Conservation (phyloP, 2,329 filamentous ascomycete genomes). For the Penicillium sp. region DNA sequence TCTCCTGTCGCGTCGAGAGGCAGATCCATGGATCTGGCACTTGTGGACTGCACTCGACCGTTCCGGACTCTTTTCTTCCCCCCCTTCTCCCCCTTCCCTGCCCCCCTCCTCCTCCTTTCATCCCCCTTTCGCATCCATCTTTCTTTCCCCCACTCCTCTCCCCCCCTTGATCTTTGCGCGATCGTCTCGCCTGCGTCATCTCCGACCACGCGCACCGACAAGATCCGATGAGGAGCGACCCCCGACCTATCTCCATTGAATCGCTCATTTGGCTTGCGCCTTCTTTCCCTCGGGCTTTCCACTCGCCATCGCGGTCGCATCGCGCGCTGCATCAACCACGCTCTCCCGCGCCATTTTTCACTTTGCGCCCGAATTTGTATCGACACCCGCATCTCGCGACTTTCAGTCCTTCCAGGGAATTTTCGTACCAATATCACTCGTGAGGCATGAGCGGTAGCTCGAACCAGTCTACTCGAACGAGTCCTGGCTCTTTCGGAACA, state of each 20-base stretch:
- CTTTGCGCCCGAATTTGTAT: neutral
- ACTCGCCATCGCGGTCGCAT: slow-evolving; percentile 14
- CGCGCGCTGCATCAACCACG: slow-evolving; percentile 4
- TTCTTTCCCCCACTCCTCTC: slow-evolving; percentile 6
- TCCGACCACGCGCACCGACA: slow-evolving; percentile 5
- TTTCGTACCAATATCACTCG: slow-evolving; percentile 7
- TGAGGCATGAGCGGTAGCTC: slow-evolving; percentile 41
- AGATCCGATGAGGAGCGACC: slow-evolving; percentile 22
- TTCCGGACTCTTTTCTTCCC: slow-evolving; percentile 21
- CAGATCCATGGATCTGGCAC: slow-evolving; percentile 28
- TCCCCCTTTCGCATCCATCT: slow-evolving; percentile 11
- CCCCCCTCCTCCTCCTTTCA: slow-evolving; percentile 17
- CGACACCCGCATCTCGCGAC: slow-evolving; percentile 14
- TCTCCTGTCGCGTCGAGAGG: slow-evolving; percentile 20
- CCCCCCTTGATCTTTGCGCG: slow-evolving; percentile 5
- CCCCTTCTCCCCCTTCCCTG: slow-evolving; percentile 18
- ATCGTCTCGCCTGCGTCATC: neutral
- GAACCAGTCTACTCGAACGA: slow-evolving; percentile 39
- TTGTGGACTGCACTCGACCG: slow-evolving; percentile 23
- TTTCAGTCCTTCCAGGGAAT: neutral
- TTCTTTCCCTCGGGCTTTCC: slow-evolving; percentile 7
- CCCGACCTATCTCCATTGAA: slow-evolving; percentile 14
- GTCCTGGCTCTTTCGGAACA: slow-evolving; percentile 38
- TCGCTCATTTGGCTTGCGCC: slow-evolving; percentile 12
- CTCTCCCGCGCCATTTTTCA: slow-evolving; percentile 7